Evolutionary conservation across 441 rosid genomes (phyloP).

Genomic region (Populus trichocarpa): DNA sequence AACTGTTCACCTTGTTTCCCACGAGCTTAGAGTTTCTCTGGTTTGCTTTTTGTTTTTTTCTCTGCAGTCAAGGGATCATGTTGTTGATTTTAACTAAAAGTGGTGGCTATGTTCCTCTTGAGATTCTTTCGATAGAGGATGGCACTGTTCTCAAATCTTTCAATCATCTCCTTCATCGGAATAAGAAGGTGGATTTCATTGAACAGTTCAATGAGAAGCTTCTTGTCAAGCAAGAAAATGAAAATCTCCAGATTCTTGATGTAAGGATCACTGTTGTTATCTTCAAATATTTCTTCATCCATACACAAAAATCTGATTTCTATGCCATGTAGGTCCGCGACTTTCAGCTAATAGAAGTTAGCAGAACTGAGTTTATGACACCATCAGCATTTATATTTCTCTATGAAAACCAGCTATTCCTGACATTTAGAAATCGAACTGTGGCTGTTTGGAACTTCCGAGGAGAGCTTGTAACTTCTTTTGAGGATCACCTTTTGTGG

Average conservation of each 20-base stretch:
- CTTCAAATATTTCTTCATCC: not conserved
- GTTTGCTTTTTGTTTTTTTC: not conserved
- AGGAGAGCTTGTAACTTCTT: conserved; percentile 63
- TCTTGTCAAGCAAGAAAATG: conserved; percentile 29
- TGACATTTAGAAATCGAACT: conserved; percentile 54
- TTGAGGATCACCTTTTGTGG: conserved; percentile 72
- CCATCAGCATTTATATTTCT: conserved; percentile 63
- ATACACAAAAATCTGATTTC: not conserved
- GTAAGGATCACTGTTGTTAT: conserved; percentile 31
- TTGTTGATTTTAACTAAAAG: conserved; percentile 52
- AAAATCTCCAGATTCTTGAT: conserved; percentile 67
- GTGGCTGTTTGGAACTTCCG: conserved; percentile 80
- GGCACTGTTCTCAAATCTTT: conserved; percentile 65
- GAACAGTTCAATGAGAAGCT: conserved; percentile 77
- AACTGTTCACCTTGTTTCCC: not conserved
- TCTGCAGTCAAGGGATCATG: conserved; percentile 65
- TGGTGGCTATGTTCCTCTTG: conserved; percentile 51
- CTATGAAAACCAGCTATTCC: conserved; percentile 61
- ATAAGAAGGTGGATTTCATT: conserved; percentile 67
- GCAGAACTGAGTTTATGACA: conserved; percentile 46
- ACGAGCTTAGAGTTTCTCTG: not conserved
- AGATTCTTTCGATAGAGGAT: conserved; percentile 65
- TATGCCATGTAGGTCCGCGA: conserved; percentile 39
- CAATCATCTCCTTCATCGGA: conserved; percentile 64
- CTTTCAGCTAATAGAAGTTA: conserved; percentile 45